Evolutionary conservation across 2,329 filamentous ascomycete species (phyloP).

Genomic region (Colletotrichum navitas): DNA sequence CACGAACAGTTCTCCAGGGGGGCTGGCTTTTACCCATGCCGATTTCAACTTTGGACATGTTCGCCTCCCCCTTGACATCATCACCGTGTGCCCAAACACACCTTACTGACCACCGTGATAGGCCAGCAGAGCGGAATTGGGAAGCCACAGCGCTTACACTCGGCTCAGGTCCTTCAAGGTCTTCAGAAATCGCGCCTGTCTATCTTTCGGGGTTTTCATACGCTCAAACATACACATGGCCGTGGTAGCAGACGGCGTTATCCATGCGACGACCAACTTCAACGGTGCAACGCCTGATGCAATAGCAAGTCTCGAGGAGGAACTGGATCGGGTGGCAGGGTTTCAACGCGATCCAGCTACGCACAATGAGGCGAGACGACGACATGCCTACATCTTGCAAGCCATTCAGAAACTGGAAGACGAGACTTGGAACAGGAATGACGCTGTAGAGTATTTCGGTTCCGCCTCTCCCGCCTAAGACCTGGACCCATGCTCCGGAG

Average conservation of each 20-base stretch:
- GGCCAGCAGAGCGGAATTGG: background rate
- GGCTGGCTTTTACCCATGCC: background rate
- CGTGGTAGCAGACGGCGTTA: background rate
- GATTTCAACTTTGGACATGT: background rate
- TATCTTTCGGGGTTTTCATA: background rate
- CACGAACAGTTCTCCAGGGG: fast-evolving
- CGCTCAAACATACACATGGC: background rate
- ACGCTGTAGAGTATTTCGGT: slow-evolving; percentile 79
- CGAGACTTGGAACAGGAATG: slow-evolving; percentile 78
- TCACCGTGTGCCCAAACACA: no score
- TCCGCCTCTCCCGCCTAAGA: slow-evolving; percentile 46
- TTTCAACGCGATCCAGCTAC: no score
- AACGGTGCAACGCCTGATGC: background rate
- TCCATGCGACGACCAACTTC: background rate
- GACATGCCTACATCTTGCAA: background rate
- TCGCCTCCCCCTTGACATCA: background rate
- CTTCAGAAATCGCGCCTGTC: background rate
- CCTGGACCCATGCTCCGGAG: no score
- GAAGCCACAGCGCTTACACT: slow-evolving; percentile 3
- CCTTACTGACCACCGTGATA: background rate
- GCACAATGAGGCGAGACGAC: background rate
- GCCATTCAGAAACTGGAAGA: slow-evolving; percentile 73
- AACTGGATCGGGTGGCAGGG: slow-evolving; percentile 23
- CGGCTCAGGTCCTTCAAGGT: background rate
- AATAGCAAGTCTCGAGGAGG: background rate